Base-by-base conservation (phyloP, 192 early-diverging fungal genomes). In the Coemansia sp. region DNA sequence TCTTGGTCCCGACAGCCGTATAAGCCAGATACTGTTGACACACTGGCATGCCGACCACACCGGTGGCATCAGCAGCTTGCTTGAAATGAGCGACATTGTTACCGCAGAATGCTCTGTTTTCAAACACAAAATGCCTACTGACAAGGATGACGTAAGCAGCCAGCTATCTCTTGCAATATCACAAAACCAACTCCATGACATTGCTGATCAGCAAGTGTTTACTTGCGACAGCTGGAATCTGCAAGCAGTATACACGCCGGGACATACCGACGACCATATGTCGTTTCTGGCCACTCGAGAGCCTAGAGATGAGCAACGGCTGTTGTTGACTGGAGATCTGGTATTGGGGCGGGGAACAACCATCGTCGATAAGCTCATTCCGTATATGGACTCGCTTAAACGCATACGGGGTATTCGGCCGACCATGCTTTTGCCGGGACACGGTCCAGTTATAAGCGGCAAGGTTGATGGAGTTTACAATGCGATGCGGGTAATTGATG, bases 1-100 rank as follows among this genome's bases (percentile, higher is more conserved):
- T 5, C 66, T 91, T 3, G 71, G 80, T 15, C 48, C 68, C 11
- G 67, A 69, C 0, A 40, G 38, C 9, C 72, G 66, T 6, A 74
- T 77, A 2, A 71, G 79, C 26, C 85, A 87, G 15, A 86, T 89
- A 17, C 62, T 96, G 15, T 76, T 91, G 30, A 88, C 89, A 1
- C 93, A 96, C 58, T 83, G 83, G 60, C 93, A 96, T 57, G 52
- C 50, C 3, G 90, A 95, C 58, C 93, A 95, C 53, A 78, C 84
- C 23, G 91, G 88, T 18, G 93, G 93, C 3, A 53, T 81, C 6
- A 28, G 44, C 26, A 18, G 20, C 6, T 28, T 80, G 20, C 62
- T 75, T 15, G 48, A 51, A 11, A 58, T 54, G 53, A 37, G 53
- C 11, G 46, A 57, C 14, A 42, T 57, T 26, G 61, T 60, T 18